Evolutionary conservation across 2,329 filamentous ascomycete genomes (phyloP), one percentile per base, ranked within the genome.

Genomic region (Emericellopsis atlantica): DNA sequence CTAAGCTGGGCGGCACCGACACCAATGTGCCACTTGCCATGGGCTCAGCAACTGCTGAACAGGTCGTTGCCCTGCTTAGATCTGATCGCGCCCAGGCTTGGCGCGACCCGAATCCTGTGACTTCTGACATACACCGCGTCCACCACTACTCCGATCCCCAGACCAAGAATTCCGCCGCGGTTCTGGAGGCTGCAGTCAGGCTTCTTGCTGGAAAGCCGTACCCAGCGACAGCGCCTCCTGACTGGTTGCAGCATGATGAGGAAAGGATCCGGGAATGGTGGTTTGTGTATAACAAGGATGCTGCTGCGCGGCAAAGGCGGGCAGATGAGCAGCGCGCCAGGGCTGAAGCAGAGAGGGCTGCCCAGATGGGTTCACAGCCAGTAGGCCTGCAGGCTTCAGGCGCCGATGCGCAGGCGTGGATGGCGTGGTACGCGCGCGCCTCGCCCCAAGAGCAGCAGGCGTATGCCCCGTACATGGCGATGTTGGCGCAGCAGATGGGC

Each of bases 241-340:
- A 65, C 15, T 74, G 72, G 64, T 63, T 77, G 46, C 56, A 55
- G 9, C 56, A 65, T 18, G 61, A 70, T 26, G 54, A 64, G 3
- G 66, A 66, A 26, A 64, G 64, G 45, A 58, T 67, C 0, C 64
- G 65, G 9, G 66, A 73, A 45, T 79, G 74, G 73, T 69, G 66
- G 58, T 54, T 65, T 10, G 71, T 70, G 0, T 69, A 65, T 45
- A 62, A 63, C 41, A 63, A 59, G 44, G 65, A 65, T 40, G 36
- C 52, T 11, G 54, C 60, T 8, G 51, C 53, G 2, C 60, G 59
- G 36, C 57, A 66, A 37, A 62, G 62, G 41, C 59, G 54, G 39
- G 57, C 59, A 23, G 58, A 63, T 2, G 62, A 63, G 29, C 58
- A 60, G 23, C 54, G 51, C 8, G 58, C 58, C n/a, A 53, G 54